Conservation (phyloP, 768 basidiomycete species). For the Kwoniella pini region DNA sequence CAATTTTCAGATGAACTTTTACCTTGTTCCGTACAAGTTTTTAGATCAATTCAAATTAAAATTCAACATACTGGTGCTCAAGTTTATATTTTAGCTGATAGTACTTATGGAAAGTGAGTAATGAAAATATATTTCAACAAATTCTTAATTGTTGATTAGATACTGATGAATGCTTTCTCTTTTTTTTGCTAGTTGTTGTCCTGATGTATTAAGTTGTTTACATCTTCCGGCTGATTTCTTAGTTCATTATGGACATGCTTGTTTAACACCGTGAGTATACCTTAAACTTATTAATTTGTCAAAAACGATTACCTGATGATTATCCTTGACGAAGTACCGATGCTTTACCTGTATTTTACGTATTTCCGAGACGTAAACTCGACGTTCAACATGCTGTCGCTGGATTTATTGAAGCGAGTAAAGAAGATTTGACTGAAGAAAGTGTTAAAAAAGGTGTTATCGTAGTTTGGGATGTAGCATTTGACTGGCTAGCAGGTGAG, state of each 20-base stretch:
- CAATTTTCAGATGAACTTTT: constrained; percentile 96
- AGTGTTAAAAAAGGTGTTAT: constrained; percentile 56
- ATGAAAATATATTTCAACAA: too few relatives aligned
- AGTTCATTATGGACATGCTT: constrained; percentile 95
- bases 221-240: constrained; percentile 89
- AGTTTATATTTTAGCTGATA: constrained; percentile 91
- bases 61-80: constrained; percentile 59
- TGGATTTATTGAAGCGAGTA: constrained; percentile 28
- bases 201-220: constrained; percentile 92
- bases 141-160: background rate
- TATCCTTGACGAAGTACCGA: constrained; percentile 65
- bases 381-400: constrained; percentile 57
- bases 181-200: constrained; percentile 73
- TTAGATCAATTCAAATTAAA: constrained; percentile 62
- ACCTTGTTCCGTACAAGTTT: constrained; percentile 80
- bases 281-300: too few relatives aligned
- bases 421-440: constrained; percentile 26
- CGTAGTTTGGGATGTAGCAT: constrained; percentile 75
- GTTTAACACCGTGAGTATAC: constrained; percentile 76
- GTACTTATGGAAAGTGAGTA: constrained; percentile 91
- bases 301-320: background rate
- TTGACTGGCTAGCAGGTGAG: constrained; percentile 68
- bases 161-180: background rate
- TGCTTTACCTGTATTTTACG: constrained; percentile 82
- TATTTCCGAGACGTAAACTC: constrained; percentile 75